Evolutionary conservation across 176 grass and related monocot species (phyloP).

Genomic region (Elaeis guineensis): DNA sequence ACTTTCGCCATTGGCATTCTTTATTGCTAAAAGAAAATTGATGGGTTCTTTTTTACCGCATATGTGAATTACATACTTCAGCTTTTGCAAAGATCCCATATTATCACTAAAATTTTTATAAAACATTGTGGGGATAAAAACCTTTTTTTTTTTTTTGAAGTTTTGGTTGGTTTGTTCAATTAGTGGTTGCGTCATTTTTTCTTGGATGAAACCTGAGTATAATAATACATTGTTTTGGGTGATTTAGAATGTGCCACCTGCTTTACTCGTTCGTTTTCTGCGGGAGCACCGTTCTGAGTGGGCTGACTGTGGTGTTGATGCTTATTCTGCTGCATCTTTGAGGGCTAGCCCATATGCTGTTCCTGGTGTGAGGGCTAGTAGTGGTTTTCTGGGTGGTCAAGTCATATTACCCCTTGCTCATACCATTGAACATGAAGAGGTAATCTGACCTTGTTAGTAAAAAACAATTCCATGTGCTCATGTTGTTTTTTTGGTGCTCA

Average conservation of each 20-base stretch:
- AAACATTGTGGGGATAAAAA: too few relatives aligned
- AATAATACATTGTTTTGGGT: neutral
- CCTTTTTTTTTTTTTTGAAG: too few relatives aligned
- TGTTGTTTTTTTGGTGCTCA: neutral
- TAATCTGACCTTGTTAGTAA: slow-evolving; percentile 10
- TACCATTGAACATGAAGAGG: slow-evolving; percentile 90
- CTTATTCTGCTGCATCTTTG: slow-evolving; percentile 78
- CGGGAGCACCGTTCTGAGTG: slow-evolving; percentile 96
- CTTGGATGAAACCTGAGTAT: too few relatives aligned
- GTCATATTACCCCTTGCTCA: slow-evolving; percentile 76
- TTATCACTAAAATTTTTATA: too few relatives aligned
- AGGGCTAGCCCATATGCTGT: slow-evolving; percentile 54
- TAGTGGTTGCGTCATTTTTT: too few relatives aligned
- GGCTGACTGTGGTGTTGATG: slow-evolving; percentile 89
- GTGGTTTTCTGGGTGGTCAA: slow-evolving; percentile 67
- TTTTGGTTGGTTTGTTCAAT: neutral
- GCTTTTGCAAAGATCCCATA: too few relatives aligned
- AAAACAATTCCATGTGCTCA: too few relatives aligned
- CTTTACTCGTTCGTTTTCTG: slow-evolving; percentile 78
- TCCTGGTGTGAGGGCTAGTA: slow-evolving; percentile 54
- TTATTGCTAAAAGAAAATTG: too few relatives aligned
- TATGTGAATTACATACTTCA: too few relatives aligned
- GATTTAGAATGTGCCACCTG: slow-evolving; percentile 86
- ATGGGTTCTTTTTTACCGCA: too few relatives aligned
- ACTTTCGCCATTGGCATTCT: neutral